Evolutionary conservation across 495 filamentous ascomycete genomes (phyloP), one percentile per base, ranked within the genome.

Genomic region (Podospora pseudoanserina): DNA sequence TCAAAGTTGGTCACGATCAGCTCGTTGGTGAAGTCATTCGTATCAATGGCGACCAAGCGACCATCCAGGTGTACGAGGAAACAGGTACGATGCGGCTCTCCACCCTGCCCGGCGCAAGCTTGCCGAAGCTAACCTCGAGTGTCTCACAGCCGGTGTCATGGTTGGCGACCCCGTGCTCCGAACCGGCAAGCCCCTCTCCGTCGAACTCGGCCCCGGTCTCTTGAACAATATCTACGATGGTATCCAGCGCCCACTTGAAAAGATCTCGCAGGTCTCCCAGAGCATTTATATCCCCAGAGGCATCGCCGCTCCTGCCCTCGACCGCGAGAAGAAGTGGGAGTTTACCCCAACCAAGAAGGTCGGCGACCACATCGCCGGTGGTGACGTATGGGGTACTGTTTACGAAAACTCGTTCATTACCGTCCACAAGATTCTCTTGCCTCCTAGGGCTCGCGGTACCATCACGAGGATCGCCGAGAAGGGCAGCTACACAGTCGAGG

Each of bases 201-300:
- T 99, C 77, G 96, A 99, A 80, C 89, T 98, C 65, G 95, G 95
- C 30, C 95, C 95, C 70, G 95, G 96, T 74, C 81, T 99, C 81
- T 92, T 99, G 88, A 94, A 98, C 83, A 99, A 96, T 64, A 99
- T 99, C 77, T 99, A 99, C 83, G 96, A 99, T 77, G 95, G 95
- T 77, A 98, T 99, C 73, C 95, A 99, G 79, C 91, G 95, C 69
- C 95, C 95, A 66, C 88, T 99, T 71, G 89, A 88, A 76, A 87
- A 86, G 66, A 99, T 99, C 74, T 84, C 90, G 66, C 83, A 89
- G 60, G 79, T 88, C 62, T 88, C 91, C 16, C 81, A 91, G 69
- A 90, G 92, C 77, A 99, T 99, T 78, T 98, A 98, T 75, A 99
- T 99, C 70, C 95, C 95, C 68, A 91, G 96, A 72, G 95, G 95